These are phyloP conservation scores for Wallacemonas sp. DNA, from an alignment of 208 protist genomes.

Conservation along the genomic window DNA sequence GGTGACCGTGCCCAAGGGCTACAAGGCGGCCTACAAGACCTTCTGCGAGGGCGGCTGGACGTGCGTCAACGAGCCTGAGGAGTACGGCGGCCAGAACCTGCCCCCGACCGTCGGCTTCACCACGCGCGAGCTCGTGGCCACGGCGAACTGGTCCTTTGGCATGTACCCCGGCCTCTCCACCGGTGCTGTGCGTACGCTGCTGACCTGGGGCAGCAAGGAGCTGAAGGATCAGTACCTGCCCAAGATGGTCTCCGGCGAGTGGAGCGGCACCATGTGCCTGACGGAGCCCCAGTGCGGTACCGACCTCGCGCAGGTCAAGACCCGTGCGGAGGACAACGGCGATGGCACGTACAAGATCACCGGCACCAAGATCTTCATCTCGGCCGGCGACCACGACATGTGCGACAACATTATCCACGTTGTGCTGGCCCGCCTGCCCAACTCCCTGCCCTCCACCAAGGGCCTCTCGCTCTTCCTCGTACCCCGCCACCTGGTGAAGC, in stretches of 20 bases:
- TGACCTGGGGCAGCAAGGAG: constrained; percentile 64
- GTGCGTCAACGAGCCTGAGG: constrained; percentile 59
- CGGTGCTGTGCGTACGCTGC: constrained; percentile 64
- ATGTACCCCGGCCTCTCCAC: constrained; percentile 88
- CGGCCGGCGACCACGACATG: constrained; percentile 89
- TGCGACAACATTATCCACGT: constrained; percentile 87
- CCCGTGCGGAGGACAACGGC: constrained; percentile 65
- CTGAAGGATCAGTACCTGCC: constrained; percentile 85
- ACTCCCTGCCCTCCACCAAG: constrained; percentile 63
- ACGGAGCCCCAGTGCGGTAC: constrained; percentile 91
- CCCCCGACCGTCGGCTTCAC: constrained; percentile 68
- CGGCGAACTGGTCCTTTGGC: constrained; percentile 82
- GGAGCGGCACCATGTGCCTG: constrained; percentile 90
- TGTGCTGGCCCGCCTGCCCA: constrained; percentile 79
- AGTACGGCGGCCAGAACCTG: constrained; percentile 86
- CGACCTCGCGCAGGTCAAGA: constrained; percentile 82
- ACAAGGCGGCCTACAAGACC: constrained; percentile 87
- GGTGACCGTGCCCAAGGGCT: constrained; percentile 77
- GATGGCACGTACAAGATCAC: constrained; percentile 85
- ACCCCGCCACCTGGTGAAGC: constrained; percentile 70
- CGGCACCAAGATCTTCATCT: constrained; percentile 93
- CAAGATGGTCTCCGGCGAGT: constrained; percentile 72
- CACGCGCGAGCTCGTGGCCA: constrained; percentile 69
- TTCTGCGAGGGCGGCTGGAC: constrained; percentile 81
- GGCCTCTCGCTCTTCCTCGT: constrained; percentile 93